These are phyloP conservation scores for Dendrothele bispora DNA, from an alignment of 768 basidiomycete genomes.

Conservation along the genomic window DNA sequence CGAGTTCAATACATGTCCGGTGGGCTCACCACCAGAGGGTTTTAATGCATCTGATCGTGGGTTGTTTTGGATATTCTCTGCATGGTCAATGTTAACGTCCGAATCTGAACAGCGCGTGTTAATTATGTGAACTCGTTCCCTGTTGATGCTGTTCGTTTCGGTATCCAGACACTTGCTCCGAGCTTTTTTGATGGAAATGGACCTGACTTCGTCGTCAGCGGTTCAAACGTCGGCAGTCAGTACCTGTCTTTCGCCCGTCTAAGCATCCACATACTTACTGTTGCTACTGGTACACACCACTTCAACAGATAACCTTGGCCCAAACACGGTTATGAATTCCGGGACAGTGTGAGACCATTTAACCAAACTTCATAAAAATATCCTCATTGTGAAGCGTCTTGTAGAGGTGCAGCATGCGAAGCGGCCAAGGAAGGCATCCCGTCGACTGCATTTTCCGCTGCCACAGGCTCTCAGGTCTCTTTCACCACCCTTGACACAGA, in stretches of 20 bases:
- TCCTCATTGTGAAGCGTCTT: too few relatives aligned
- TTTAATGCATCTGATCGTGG: conserved; percentile 35
- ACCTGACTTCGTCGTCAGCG: too few relatives aligned
- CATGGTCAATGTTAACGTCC: not conserved
- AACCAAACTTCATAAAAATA: too few relatives aligned
- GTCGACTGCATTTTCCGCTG: conserved; percentile 48
- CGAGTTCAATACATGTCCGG: conserved; percentile 41
- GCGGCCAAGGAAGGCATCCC: conserved; percentile 49
- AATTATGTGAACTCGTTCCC: conserved; percentile 38
- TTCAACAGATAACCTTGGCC: conserved; percentile 7
- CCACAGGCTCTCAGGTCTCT: conserved; percentile 40
- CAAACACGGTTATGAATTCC: conserved; percentile 28
- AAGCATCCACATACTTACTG: too few relatives aligned
- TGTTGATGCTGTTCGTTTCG: conserved; percentile 33
- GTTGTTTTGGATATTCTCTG: not conserved
- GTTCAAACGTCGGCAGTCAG: too few relatives aligned
- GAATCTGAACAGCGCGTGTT: conserved; percentile 22
- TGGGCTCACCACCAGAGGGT: conserved; percentile 40
- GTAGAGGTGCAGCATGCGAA: conserved; percentile 49
- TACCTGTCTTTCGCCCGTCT: too few relatives aligned
- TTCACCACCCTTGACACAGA: conserved; percentile 46
- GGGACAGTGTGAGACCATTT: conserved; percentile 39
- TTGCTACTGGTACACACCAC: not conserved
- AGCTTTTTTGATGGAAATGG: conserved; percentile 31
- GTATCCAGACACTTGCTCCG: conserved; percentile 45